Base-by-base conservation (phyloP, 768 basidiomycete genomes). In the Roridomyces roridus region DNA sequence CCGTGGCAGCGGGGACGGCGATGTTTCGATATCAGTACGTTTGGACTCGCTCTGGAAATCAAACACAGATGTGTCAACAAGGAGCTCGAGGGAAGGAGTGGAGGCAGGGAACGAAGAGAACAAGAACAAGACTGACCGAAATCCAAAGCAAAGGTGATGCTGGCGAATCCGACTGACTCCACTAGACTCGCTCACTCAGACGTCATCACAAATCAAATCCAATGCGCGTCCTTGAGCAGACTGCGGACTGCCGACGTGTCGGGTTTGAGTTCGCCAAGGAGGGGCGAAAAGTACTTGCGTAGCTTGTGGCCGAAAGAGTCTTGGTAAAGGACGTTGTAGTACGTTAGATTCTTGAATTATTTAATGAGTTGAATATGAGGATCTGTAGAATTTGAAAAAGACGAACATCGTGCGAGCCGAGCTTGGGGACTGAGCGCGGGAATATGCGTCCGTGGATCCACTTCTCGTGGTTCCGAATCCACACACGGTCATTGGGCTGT, bases 191-290 rank as follows among this genome's bases (percentile, higher is more conserved):
- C 21, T 40, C 5, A 40, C 3, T 9, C 39, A n/a, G 9, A n/a
- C 45, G 54, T 63, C 56, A 34, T 8, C 15, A 6, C 7, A 14
- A 31, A 31, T 15, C 64, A 70, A 18, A 83, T 57, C 80, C 77
- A 82, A 6, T 83, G 84, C 42, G 77, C 80, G 7, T 77, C 74
- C 51, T 72, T 69, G 21, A 89, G 71, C 54, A 88, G 63, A 28
- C 63, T 55, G n/a, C 79, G 77, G 3, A 81, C 75, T 51, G 79
- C 72, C 20, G 68, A 48, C 1, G 62, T 80, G 64, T 89, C 79
- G 3, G 87, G 86, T 68, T 88, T 89, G 51, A 88, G 79, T 57
- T 87, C 85, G 17, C 86, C 87, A 50, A 87, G 83, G 45, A 85
- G 71, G 6, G 87, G 86, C 2, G 86, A 79, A 65, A 85, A 83